These are phyloP conservation scores for Pseudozyma sp. DNA, from an alignment of 1,284 basidiomycete genomes.

Conservation along the genomic window DNA sequence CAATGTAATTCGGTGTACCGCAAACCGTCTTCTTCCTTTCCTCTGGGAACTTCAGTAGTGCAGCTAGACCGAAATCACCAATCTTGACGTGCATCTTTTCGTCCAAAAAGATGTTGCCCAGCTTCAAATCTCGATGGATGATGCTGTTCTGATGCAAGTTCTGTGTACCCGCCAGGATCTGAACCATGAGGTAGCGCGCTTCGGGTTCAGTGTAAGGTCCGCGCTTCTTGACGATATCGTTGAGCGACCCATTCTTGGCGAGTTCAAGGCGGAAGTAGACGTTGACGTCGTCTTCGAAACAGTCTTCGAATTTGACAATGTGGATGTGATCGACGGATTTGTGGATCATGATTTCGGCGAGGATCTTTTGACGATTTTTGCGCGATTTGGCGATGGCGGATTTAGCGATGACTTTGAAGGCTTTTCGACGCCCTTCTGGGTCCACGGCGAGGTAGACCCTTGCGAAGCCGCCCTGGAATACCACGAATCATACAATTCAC, in stretches of 20 bases:
- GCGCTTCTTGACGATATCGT: constrained; percentile 91
- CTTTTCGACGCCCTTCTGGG: constrained; percentile 65
- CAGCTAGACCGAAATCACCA: constrained; percentile 96
- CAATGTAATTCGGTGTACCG: constrained; percentile 98
- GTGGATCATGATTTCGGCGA: constrained; percentile 99
- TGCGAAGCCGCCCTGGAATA: constrained; percentile 67
- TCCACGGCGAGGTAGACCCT: constrained; percentile 67
- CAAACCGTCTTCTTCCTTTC: constrained; percentile 98
- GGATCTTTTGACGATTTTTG: constrained; percentile 76
- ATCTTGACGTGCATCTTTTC: constrained; percentile 93
- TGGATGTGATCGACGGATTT: constrained; percentile 90
- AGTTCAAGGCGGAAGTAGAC: constrained; percentile 97
- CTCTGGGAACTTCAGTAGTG: constrained; percentile 93
- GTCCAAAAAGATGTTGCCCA: constrained; percentile 95
- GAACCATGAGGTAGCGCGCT: constrained; percentile 89
- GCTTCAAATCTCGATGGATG: constrained; percentile 77
- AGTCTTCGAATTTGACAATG: constrained; percentile 90
- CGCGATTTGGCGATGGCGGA: constrained; percentile 68
- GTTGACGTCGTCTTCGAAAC: constrained; percentile 94
- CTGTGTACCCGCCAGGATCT: constrained; percentile 92
- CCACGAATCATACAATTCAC: neutral
- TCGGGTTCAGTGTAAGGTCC: constrained; percentile 92
- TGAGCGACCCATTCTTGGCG: constrained; percentile 82
- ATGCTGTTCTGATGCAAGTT: constrained; percentile 94
- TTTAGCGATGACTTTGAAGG: constrained; percentile 71